phyloP scores from a whole-genome alignment of 2,329 filamentous ascomycete species.

The Colletotrichum truncatum region DNA sequence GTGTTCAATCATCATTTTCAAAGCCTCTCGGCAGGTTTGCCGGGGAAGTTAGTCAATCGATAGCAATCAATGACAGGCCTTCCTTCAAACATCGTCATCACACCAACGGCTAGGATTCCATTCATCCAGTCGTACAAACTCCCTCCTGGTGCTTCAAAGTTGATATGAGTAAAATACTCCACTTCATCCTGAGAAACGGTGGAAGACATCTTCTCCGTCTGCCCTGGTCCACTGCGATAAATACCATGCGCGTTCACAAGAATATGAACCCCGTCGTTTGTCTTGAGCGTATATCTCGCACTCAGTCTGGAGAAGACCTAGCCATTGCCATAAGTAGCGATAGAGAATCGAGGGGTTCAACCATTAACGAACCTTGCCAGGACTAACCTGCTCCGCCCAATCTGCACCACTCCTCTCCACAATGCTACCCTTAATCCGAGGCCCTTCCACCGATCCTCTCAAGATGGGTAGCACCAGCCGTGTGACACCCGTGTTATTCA shows the following conservation, averaged over 20 bases:
- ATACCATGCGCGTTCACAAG: constrained; percentile 32
- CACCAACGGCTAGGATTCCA: constrained; percentile 31
- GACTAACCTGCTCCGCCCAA: constrained; percentile 30
- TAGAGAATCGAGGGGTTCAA: background rate
- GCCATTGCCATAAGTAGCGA: background rate
- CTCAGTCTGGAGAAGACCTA: constrained; percentile 30
- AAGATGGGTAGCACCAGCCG: constrained; percentile 34
- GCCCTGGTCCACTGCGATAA: constrained; percentile 10
- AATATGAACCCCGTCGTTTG: constrained; percentile 32
- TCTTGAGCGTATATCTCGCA: constrained; percentile 33
- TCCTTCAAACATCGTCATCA: constrained; percentile 34
- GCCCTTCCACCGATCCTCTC: constrained; percentile 31
- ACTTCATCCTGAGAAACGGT: constrained; percentile 31
- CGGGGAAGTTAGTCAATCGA: constrained; percentile 35
- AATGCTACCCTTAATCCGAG: constrained; percentile 31
- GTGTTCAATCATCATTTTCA: background rate
- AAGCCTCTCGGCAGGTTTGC: constrained; percentile 13
- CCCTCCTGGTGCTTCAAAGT: constrained; percentile 32
- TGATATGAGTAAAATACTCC: constrained; percentile 36
- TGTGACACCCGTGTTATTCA: constrained; percentile 25
- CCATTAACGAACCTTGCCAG: constrained; percentile 19
- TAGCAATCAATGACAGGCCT: constrained; percentile 35
- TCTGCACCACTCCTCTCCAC: constrained; percentile 35
- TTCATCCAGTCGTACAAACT: constrained; percentile 35
- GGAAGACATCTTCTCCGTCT: background rate